phyloP scores from a whole-genome alignment of 2,329 filamentous ascomycete genomes.

The Rhynchosporium agropyri region DNA sequence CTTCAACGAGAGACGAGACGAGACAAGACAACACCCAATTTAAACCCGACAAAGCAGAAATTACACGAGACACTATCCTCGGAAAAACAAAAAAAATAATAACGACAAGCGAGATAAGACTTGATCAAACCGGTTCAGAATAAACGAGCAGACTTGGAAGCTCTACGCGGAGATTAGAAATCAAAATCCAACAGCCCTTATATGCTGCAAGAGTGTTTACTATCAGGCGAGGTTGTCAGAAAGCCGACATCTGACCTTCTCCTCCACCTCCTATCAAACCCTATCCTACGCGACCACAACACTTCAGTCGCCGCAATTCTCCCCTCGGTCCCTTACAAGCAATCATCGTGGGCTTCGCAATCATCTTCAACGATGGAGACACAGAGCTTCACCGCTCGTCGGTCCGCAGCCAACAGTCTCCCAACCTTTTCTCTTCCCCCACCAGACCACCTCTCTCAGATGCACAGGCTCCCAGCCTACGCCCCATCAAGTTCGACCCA shows the following conservation, averaged over 20 bases:
- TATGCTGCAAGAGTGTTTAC: constrained; percentile 18
- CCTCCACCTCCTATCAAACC: constrained; percentile 16
- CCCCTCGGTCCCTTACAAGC: constrained; percentile 16
- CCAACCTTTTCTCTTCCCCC: constrained; percentile 71
- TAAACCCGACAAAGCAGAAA: constrained; percentile 10
- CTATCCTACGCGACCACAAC: constrained; percentile 13
- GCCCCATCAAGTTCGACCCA: constrained; percentile 47
- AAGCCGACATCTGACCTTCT: constrained; percentile 22
- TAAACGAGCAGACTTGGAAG: not conserved
- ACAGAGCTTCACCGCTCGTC: constrained; percentile 70
- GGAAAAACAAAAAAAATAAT: not conserved
- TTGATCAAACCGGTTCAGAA: not conserved
- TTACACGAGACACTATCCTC: not conserved
- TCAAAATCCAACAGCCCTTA: constrained; percentile 1
- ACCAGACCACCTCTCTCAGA: constrained; percentile 54
- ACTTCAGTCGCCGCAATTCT: constrained; percentile 1
- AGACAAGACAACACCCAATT: not conserved
- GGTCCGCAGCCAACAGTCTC: constrained; percentile 69
- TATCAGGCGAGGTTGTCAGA: constrained; percentile 18
- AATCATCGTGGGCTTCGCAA: constrained; percentile 38
- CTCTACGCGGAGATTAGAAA: not conserved
- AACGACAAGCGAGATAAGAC: constrained; percentile 1
- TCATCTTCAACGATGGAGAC: constrained; percentile 52
- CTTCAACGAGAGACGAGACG: constrained; percentile 24
- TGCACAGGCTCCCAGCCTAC: constrained; percentile 57